phyloP scores from a whole-genome alignment of 306 rosid genomes.

The Sicyos baderoa region DNA sequence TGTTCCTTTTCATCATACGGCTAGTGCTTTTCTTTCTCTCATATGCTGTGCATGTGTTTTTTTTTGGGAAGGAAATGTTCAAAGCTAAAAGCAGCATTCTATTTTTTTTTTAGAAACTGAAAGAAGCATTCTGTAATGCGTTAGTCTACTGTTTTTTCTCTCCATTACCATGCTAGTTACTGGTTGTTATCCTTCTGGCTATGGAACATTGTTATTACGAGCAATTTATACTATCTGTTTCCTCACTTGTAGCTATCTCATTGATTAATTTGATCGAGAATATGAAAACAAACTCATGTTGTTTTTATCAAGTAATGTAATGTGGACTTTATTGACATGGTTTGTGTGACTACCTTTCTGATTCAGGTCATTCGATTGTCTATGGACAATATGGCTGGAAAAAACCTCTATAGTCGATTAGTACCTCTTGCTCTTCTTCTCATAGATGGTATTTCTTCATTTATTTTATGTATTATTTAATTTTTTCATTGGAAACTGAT shows the following conservation, averaged over 20 bases:
- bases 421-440: conserved; percentile 86
- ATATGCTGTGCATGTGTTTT: background rate
- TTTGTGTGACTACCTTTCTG: background rate
- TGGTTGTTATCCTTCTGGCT: background rate
- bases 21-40: background rate
- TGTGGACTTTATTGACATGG: background rate
- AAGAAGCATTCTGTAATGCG: background rate
- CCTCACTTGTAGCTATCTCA: background rate
- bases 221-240: background rate
- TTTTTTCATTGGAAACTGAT: background rate
- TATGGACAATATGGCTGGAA: conserved; percentile 65
- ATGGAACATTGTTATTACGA: background rate
- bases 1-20: background rate
- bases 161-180: background rate
- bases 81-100: too few species aligned
- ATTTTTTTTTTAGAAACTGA: too few species aligned
- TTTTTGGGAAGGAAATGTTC: background rate
- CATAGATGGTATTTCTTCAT: conserved; percentile 59
- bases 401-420: conserved; percentile 65
- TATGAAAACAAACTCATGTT: background rate
- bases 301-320: background rate
- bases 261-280: background rate
- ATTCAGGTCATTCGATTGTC: conserved; percentile 69
- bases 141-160: background rate
- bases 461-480: conserved; percentile 10